phyloP scores from a whole-genome alignment of 805 yeast species.

The Starmerella ratchasimensis region DNA sequence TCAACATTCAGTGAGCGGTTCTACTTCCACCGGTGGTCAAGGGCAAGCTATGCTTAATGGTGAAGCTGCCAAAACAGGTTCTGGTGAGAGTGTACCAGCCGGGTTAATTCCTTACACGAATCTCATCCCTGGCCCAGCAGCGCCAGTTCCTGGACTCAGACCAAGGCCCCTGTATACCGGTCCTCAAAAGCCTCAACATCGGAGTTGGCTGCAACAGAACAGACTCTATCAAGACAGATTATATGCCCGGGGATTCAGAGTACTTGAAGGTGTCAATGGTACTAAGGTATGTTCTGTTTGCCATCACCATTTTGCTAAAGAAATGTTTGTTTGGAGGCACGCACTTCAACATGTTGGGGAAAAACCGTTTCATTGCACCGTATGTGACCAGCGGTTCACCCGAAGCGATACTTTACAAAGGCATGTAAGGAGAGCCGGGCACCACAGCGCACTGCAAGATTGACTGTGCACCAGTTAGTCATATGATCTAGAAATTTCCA shows the following conservation, averaged over 20 bases:
- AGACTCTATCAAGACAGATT: conserved; percentile 9
- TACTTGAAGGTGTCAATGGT: conserved; percentile 10
- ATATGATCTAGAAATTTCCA: not conserved
- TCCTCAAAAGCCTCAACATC: conserved; percentile 9
- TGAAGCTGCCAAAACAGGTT: too few species aligned
- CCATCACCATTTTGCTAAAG: conserved; percentile 7
- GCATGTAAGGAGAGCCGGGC: conserved; percentile 12
- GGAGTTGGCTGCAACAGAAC: conserved; percentile 15
- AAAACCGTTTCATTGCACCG: conserved; percentile 16
- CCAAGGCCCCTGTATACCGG: not conserved
- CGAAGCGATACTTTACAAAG: conserved; percentile 17
- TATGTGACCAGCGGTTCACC: conserved; percentile 12
- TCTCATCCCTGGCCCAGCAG: not conserved
- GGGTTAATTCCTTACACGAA: not conserved
- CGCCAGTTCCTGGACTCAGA: not conserved
- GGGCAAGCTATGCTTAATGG: not conserved
- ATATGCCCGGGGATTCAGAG: conserved; percentile 9
- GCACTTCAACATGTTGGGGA: conserved; percentile 12
- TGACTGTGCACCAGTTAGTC: not conserved
- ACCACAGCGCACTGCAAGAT: not conserved
- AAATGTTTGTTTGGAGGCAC: conserved; percentile 18
- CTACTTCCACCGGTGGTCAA: not conserved
- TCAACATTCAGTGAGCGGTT: not conserved
- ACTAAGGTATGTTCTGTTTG: conserved; percentile 12
- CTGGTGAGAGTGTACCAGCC: too few species aligned